Evolutionary conservation across 306 rosid genomes (phyloP).

Genomic region (Acacia acuminata): DNA sequence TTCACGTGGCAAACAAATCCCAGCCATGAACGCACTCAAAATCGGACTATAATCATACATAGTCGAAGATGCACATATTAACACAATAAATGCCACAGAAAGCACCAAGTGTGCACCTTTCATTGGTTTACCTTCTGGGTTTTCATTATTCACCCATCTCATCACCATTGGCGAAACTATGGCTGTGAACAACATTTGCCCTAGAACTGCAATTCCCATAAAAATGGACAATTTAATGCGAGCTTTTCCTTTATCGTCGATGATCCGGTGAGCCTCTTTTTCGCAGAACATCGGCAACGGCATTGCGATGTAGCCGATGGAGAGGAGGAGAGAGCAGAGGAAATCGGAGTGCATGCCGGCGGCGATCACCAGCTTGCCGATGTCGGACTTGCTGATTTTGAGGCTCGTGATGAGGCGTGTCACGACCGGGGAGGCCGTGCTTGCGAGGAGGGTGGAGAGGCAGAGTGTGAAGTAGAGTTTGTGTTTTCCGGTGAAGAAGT

Average conservation of each 20-base stretch:
- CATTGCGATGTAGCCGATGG: slow-evolving; percentile 57
- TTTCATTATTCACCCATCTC: slow-evolving; percentile 90
- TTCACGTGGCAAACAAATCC: slow-evolving; percentile 74
- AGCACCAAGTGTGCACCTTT: slow-evolving; percentile 86
- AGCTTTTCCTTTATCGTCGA: neutral
- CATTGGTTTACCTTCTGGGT: slow-evolving; percentile 89
- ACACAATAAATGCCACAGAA: slow-evolving; percentile 76
- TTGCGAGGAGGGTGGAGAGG: slow-evolving; percentile 58
- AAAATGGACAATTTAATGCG: slow-evolving; percentile 1
- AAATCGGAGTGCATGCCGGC: slow-evolving; percentile 92
- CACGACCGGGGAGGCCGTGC: slow-evolving; percentile 86
- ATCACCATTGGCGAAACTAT: slow-evolving; percentile 65
- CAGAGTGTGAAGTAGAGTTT: slow-evolving; percentile 48
- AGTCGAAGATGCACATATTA: slow-evolving; percentile 59
- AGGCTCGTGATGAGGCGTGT: slow-evolving; percentile 70
- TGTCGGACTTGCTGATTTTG: slow-evolving; percentile 89
- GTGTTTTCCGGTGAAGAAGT: slow-evolving; percentile 21
- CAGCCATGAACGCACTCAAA: slow-evolving; percentile 85
- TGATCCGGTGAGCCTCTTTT: neutral
- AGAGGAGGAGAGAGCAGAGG: slow-evolving; percentile 58
- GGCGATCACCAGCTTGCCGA: slow-evolving; percentile 71
- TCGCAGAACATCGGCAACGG: slow-evolving; percentile 38
- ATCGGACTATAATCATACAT: slow-evolving; percentile 61
- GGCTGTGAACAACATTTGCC: slow-evolving; percentile 58
- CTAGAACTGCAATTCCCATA: slow-evolving; percentile 42